phyloP scores from a whole-genome alignment of 768 basidiomycete species.

The Trametes coccinea region DNA sequence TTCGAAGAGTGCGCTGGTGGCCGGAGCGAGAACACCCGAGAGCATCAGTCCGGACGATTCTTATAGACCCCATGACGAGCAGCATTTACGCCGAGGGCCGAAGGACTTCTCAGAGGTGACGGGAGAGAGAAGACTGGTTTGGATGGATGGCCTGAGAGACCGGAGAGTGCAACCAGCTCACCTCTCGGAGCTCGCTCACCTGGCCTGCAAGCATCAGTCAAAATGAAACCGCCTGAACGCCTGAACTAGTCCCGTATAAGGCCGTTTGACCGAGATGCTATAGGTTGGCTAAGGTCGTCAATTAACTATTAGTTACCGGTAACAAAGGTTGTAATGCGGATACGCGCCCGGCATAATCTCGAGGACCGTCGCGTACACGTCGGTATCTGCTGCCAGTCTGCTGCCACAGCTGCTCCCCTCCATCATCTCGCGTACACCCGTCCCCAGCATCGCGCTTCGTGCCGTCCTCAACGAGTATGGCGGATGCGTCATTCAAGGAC shows the following conservation, averaged over 20 bases:
- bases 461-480: conserved; percentile 25
- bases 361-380: conserved; percentile 13
- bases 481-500: conserved; percentile 85
- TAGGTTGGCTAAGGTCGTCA: too few relatives aligned
- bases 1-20: background rate
- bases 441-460: background rate
- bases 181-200: background rate
- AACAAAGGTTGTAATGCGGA: too few relatives aligned
- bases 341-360: background rate
- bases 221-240: background rate
- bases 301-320: too few relatives aligned
- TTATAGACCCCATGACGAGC: conserved; percentile 5
- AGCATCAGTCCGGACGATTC: background rate
- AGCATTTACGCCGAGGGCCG: background rate
- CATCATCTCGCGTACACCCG: background rate
- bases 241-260: background rate
- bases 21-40: conserved; percentile 19
- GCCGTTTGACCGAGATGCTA: too few relatives aligned
- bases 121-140: background rate
- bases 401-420: background rate
- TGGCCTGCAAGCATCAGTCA: background rate
- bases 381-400: conserved; percentile 7
- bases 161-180: background rate
- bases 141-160: background rate
- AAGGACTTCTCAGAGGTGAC: background rate